These are phyloP conservation scores for Boletus semigastroideus DNA, from an alignment of 1,284 basidiomycete genomes.

Conservation along the genomic window DNA sequence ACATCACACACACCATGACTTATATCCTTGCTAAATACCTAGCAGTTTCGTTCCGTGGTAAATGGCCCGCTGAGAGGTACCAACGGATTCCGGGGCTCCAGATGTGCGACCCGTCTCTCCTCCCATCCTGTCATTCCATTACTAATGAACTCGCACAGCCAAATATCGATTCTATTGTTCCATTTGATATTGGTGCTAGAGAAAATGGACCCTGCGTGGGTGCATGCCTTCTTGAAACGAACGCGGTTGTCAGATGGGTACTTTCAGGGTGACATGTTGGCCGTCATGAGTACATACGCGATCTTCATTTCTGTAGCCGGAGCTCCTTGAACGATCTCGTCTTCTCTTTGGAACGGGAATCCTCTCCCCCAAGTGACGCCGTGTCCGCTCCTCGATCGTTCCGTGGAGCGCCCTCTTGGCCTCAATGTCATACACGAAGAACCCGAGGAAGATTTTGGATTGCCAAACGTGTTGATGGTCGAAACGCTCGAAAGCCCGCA, in stretches of 20 bases:
- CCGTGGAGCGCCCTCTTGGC: conserved; percentile 61
- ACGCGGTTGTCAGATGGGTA: conserved; percentile 77
- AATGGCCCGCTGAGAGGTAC: conserved; percentile 70
- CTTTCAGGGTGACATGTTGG: conserved; percentile 82
- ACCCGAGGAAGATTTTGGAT: conserved; percentile 66
- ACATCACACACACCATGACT: background rate
- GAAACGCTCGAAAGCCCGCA: conserved; percentile 69
- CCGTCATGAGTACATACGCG: conserved; percentile 72
- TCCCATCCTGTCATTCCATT: background rate
- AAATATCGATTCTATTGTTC: conserved; percentile 60
- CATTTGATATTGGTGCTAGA: conserved; percentile 65
- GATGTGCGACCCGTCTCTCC: conserved; percentile 42
- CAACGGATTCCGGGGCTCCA: conserved; percentile 64
- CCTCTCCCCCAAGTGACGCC: conserved; percentile 87
- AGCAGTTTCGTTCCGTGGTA: conserved; percentile 68
- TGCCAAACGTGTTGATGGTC: conserved; percentile 61
- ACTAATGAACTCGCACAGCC: conserved; percentile 27
- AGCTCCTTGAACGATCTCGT: conserved; percentile 19
- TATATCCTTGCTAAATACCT: background rate
- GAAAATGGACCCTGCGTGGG: conserved; percentile 71
- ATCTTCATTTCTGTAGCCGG: background rate
- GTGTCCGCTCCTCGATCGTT: conserved; percentile 77
- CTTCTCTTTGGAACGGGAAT: conserved; percentile 70
- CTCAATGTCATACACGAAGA: conserved; percentile 64
- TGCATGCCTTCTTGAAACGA: conserved; percentile 70